These are phyloP conservation scores for Sarcodon sp. DNA, from an alignment of 768 basidiomycete species.

Conservation along the genomic window DNA sequence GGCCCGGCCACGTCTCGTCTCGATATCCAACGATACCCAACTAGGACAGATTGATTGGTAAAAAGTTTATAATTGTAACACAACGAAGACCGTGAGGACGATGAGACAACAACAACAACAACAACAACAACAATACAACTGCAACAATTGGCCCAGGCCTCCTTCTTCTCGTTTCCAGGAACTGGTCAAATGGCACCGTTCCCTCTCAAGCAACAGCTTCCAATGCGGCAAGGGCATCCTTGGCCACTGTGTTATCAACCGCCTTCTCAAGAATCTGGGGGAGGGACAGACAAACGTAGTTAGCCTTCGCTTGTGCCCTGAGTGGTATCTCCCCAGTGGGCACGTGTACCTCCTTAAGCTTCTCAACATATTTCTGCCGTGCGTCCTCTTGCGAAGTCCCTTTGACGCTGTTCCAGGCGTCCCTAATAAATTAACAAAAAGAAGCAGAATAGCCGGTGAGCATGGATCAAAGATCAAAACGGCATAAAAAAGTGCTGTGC, in stretches of 20 bases:
- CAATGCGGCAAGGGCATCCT: conserved; percentile 46
- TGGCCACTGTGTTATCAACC: conserved; percentile 36
- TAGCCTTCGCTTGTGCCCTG: neutral
- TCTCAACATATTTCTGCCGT: conserved; percentile 57
- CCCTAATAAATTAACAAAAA: conserved; percentile 32
- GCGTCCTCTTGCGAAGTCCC: conserved; percentile 67
- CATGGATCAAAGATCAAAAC: conserved; percentile 3
- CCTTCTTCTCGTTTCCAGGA: no score
- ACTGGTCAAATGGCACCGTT: neutral
- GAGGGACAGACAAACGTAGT: conserved; percentile 1
- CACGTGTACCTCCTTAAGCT: conserved; percentile 48
- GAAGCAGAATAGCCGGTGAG: conserved; percentile 4
- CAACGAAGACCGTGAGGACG: no score
- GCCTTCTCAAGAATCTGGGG: conserved; percentile 43
- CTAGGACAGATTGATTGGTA: no score
- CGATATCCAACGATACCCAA: no score
- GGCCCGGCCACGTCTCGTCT: no score
- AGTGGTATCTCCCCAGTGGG: neutral
- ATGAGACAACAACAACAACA: no score
- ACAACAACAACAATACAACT: no score
- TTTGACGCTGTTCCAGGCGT: conserved; percentile 73
- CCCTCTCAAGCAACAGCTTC: conserved; percentile 20
- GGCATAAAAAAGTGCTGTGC: neutral
- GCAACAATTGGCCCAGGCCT: no score
- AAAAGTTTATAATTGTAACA: no score